A percentile compares a stretch with the other conserved stretches of the same genome.
These are phyloP conservation scores for Penicillium sp. DNA, from an alignment of 2,329 filamentous ascomycete genomes.

Conservation along the genomic window DNA sequence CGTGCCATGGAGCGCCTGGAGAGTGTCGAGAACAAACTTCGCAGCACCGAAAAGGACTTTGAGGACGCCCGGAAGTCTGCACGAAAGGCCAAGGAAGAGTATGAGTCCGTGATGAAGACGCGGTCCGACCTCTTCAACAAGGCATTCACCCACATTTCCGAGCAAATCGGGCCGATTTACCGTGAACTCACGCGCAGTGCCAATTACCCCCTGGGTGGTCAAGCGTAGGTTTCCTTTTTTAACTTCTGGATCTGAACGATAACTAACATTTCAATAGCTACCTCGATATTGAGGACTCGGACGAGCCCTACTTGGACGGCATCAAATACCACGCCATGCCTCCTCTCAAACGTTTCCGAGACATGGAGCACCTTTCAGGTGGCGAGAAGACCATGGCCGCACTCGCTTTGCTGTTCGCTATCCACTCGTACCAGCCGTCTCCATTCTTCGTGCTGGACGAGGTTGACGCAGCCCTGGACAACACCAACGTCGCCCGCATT, in stretches of 20 bases:
- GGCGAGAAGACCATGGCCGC: slow-evolving; percentile 99
- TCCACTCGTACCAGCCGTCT: slow-evolving; percentile 91
- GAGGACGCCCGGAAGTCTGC: slow-evolving; percentile 75
- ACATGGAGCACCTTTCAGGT: slow-evolving; percentile 97
- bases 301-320: slow-evolving; percentile 90
- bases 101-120: slow-evolving; percentile 75
- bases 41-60: slow-evolving; percentile 83
- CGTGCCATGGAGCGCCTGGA: slow-evolving; percentile 89
- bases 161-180: slow-evolving; percentile 92
- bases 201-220: slow-evolving; percentile 89
- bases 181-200: slow-evolving; percentile 88
- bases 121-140: slow-evolving; percentile 92
- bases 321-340: slow-evolving; percentile 99
- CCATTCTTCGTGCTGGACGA: slow-evolving; percentile 99
- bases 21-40: slow-evolving; percentile 76
- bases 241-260: not conserved
- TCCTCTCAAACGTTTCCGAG: slow-evolving; percentile 93
- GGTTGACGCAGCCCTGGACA: slow-evolving; percentile 96
- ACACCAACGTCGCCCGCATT: slow-evolving; percentile 93
- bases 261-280: slow-evolving; percentile 50
- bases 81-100: slow-evolving; percentile 74
- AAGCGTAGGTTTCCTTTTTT: slow-evolving; percentile 48
- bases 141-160: slow-evolving; percentile 90
- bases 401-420: slow-evolving; percentile 90
- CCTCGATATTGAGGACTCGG: slow-evolving; percentile 92